phyloP scores from a whole-genome alignment of 306 rosid genomes.

The Gleditsia sinensis region DNA sequence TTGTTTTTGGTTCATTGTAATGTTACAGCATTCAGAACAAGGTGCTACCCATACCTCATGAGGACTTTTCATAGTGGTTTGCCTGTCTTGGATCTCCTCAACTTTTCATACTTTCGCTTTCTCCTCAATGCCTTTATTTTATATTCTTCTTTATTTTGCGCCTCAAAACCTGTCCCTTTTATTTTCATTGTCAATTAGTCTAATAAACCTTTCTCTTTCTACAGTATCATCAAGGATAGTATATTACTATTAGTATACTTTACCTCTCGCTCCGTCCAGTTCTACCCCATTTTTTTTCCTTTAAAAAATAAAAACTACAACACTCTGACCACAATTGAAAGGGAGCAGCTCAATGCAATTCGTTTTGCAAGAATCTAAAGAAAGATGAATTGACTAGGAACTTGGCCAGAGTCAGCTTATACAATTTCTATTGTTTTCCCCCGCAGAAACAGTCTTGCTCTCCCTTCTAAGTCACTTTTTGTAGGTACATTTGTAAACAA shows the following conservation, averaged over 20 bases:
- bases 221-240: slow-evolving; percentile 18
- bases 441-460: background rate
- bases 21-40: slow-evolving; percentile 8
- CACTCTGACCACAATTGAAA: background rate
- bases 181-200: slow-evolving; percentile 6
- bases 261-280: background rate
- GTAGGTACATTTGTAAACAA: background rate
- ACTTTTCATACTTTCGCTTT: slow-evolving; percentile 33
- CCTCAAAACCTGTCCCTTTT: background rate
- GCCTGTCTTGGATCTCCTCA: slow-evolving; percentile 15
- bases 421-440: background rate
- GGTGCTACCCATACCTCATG: slow-evolving; percentile 30
- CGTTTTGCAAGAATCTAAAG: background rate
- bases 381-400: background rate
- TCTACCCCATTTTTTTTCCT: background rate
- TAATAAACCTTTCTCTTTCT: background rate
- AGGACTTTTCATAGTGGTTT: slow-evolving; percentile 21
- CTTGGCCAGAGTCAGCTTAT: too few relatives aligned
- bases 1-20: slow-evolving; percentile 37
- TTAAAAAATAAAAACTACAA: background rate
- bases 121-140: slow-evolving; percentile 22
- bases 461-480: background rate
- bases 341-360: background rate
- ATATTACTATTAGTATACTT: too few relatives aligned
- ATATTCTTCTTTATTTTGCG: background rate